phyloP scores from a whole-genome alignment of 768 basidiomycete genomes.

The Pseudohyphozyma bogoriensis region DNA sequence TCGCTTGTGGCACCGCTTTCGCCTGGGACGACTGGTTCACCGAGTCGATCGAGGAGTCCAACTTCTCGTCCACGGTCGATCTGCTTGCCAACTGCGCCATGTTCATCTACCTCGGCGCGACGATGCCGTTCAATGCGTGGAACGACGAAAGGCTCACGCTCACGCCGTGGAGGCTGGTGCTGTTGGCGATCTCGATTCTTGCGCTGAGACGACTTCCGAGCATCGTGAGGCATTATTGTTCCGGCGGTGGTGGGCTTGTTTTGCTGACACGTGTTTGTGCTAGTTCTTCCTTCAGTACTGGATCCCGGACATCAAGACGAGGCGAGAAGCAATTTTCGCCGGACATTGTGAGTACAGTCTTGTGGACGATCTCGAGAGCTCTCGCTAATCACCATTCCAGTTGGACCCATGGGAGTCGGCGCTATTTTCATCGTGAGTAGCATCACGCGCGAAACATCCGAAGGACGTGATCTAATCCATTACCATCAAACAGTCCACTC shows the following conservation, averaged over 20 bases:
- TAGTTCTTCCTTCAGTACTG: constrained; percentile 74
- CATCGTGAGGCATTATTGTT: no score
- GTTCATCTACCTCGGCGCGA: constrained; percentile 92
- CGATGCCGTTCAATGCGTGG: constrained; percentile 88
- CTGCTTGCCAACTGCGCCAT: constrained; percentile 89
- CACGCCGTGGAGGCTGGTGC: constrained; percentile 70
- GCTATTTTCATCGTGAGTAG: constrained; percentile 68
- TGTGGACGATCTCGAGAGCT: constrained; percentile 42
- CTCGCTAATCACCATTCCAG: no score
- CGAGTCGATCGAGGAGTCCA: constrained; percentile 58
- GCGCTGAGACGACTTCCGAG: constrained; percentile 70
- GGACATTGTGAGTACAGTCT: constrained; percentile 89
- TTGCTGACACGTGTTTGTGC: no score
- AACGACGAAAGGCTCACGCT: constrained; percentile 55
- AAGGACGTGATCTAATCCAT: constrained; percentile 14
- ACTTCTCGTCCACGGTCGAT: constrained; percentile 93
- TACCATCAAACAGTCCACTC: constrained; percentile 46
- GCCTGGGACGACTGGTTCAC: constrained; percentile 35
- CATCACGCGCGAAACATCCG: constrained; percentile 25
- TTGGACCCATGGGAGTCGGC: constrained; percentile 77
- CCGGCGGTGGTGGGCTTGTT: no score
- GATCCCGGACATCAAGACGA: constrained; percentile 92
- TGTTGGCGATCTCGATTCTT: constrained; percentile 72
- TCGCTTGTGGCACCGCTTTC: constrained; percentile 88
- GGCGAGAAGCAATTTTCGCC: constrained; percentile 83